Evolutionary conservation across 2,329 filamentous ascomycete species (phyloP), one percentile per base, ranked within the genome.

Genomic region (Fusarium pseudonygamai): DNA sequence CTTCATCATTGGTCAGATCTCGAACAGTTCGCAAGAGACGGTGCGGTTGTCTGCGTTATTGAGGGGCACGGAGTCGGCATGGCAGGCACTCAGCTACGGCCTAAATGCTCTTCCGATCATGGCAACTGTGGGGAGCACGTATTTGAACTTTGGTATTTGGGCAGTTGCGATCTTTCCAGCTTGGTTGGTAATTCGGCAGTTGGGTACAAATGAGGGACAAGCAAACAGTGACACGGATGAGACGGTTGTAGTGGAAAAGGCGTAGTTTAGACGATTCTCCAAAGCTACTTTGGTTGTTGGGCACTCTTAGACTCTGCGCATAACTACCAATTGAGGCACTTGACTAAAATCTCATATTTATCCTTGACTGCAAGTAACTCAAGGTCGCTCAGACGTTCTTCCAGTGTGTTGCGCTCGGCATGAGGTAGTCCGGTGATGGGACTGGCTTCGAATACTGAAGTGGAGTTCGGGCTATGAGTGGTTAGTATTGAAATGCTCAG

Each of bases 61-160:
- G 13, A 84, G 91, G 67, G 91, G 89, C 0, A 92, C 89, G 0
- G 91, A 93, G 78, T 92, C 90, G 6, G 91, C 89, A 0, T 91
- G 89, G 81, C 91, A 93, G 76, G 91, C 91, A 18, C 82, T 93
- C 4, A 91, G 90, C 72, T 93, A 93, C 64, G 91, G 91, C 0
- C 81, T 93, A 0, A 88, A 87, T 42, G 89, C 88, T 13, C 72
- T 93, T 14, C 82, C 84, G 0, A 80, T 92, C 20, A 91, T 93
- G 80, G 90, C 87, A 2, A 82, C 89, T 36, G 85, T 92, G 4
- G 91, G 90, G 0, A 88, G 85, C 16, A 84, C 91, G 0, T 93
- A 93, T 75, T 81, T 92, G 73, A 93, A 93, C 73, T 92, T 93
- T 77, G 88, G 84, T 0, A 82, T 93, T 0, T 93, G 91, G 91